Evolutionary conservation across 331 rosid species (phyloP), one percentile per base, ranked within the genome.

Genomic region (Prunus yedoensis): DNA sequence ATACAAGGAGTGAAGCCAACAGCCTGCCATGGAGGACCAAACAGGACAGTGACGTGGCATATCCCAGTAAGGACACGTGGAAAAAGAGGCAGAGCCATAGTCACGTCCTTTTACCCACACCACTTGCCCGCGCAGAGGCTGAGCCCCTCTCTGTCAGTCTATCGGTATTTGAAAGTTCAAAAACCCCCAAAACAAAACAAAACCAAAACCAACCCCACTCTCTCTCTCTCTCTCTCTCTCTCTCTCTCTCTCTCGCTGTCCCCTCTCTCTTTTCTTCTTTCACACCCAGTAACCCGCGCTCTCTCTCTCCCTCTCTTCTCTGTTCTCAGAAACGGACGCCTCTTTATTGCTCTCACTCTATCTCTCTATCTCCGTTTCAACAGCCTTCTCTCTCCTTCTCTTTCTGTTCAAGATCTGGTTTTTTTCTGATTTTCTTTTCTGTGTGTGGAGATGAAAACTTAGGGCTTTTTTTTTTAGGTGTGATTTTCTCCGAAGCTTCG

Each of bases 91-190:
- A 18, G 71, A 16, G 20, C 77, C 46, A 21, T 21, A 21, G 21
- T 21, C 21, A 21, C 21, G 21, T 21, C 21, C 21, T 21, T 21
- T 21, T 21, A 21, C 21, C 21, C 21, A 21, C 21, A 21, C 21
- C 46, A 66, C 64, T 78, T 74, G 88, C 90, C 90, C 90, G 93
- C 90, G 74, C 80, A 76, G 71, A 17, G 64, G 18, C 35, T 28
- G 70, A 58, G 65, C 47, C 68, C 30, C 11, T 5, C 56, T 10
- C 38, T 77, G 66, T 82, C 85, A 53, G 81, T 71, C 41, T 67
- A 56, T 75, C 60, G 71, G 53, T 54, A 79, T 86, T 91, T 88
- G 92, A 91, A 91, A 32, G 89, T 91, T 91, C 94, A 91, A 89
- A 91, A 77, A 83, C 61, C 58, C 77, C 74, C 71, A n/a, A 66